Percentiles rank a stretch among this genome's conserved stretches.
These are phyloP conservation scores for Astrephomene gubernaculifera DNA, from an alignment of 139 green algal genomes.

Conservation along the genomic window DNA sequence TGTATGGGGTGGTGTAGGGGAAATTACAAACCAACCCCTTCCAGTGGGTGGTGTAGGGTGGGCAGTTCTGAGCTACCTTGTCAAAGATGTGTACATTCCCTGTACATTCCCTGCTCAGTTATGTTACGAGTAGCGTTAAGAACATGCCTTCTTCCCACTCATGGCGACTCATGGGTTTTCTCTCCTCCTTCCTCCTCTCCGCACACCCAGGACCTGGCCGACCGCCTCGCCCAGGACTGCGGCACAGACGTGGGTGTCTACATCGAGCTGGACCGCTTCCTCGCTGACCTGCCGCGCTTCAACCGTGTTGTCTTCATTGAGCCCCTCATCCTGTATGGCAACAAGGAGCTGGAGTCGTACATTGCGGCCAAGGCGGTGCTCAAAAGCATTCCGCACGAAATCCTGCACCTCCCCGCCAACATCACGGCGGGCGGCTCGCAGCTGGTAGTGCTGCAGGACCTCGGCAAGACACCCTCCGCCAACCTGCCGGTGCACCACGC, in stretches of 20 bases:
- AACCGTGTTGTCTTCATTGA: slow-evolving; percentile 12
- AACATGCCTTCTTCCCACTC: too few relatives aligned
- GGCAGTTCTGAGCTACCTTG: neutral
- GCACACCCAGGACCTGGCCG: neutral
- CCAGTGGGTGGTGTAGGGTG: neutral
- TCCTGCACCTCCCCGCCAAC: too few relatives aligned
- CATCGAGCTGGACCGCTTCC: slow-evolving; percentile 3
- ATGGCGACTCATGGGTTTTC: neutral
- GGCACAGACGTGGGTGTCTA: neutral
- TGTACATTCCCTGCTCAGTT: neutral
- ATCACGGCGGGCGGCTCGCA: too few relatives aligned
- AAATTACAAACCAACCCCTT: neutral
- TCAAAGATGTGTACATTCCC: neutral
- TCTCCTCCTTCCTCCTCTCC: neutral
- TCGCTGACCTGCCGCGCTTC: neutral
- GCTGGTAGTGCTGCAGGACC: too few relatives aligned
- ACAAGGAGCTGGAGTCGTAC: neutral
- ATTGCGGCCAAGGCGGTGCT: too few relatives aligned
- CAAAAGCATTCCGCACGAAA: too few relatives aligned
- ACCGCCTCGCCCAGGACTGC: neutral
- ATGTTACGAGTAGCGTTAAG: neutral
- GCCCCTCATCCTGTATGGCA: slow-evolving; percentile 8
- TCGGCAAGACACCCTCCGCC: too few relatives aligned
- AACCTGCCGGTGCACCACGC: too few relatives aligned
- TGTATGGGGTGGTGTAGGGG: neutral